A percentile compares a stretch with the other conserved stretches of the same genome.
These are phyloP conservation scores for Margaritispora aquatica DNA, from an alignment of 495 filamentous ascomycete species.

Conservation along the genomic window DNA sequence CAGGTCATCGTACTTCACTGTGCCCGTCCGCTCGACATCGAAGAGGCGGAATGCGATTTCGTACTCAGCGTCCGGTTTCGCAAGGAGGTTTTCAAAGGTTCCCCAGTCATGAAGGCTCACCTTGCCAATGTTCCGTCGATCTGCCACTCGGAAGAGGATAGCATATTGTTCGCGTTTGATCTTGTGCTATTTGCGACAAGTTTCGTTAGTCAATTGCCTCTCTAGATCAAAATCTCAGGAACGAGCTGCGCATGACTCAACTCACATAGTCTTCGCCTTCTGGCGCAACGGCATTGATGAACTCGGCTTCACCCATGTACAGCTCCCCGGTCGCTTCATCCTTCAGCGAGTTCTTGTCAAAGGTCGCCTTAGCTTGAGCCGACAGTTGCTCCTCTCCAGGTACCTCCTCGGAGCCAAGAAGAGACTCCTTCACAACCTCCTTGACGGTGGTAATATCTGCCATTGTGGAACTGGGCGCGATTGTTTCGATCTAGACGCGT, in stretches of 20 bases:
- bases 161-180: conserved; percentile 92
- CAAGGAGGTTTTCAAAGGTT: conserved; percentile 86
- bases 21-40: conserved; percentile 73
- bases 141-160: conserved; percentile 86
- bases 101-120: conserved; percentile 81
- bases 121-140: conserved; percentile 63
- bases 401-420: conserved; percentile 62
- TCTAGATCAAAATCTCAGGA: conserved; percentile 7
- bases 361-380: conserved; percentile 61
- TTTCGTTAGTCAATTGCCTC: conserved; percentile 17
- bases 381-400: conserved; percentile 47
- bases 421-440: conserved; percentile 68
- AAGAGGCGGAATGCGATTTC: conserved; percentile 98
- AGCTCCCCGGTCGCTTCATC: conserved; percentile 69
- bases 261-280: conserved; percentile 84
- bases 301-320: conserved; percentile 76
- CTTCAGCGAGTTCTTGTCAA: conserved; percentile 69
- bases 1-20: conserved; percentile 83
- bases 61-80: conserved; percentile 95
- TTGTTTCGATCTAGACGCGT: neutral
- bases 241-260: conserved; percentile 16
- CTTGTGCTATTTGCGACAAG: conserved; percentile 66
- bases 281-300: conserved; percentile 86
- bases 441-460: conserved; percentile 19
- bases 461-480: conserved; percentile 17